phyloP scores from a whole-genome alignment of 2,329 filamentous ascomycete genomes.

The Fusarium cicatricum region DNA sequence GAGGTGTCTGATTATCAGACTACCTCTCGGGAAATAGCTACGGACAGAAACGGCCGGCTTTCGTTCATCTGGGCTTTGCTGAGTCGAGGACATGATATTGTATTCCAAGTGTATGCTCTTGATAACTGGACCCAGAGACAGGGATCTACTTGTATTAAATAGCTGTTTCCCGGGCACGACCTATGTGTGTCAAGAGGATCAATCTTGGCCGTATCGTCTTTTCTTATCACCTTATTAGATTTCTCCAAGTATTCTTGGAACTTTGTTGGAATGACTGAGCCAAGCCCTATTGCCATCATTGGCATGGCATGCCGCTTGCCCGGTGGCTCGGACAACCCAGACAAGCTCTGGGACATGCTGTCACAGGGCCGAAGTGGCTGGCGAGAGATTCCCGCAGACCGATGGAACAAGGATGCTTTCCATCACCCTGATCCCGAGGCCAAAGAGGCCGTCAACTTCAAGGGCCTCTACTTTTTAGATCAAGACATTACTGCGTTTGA shows the following conservation, averaged over 20 bases:
- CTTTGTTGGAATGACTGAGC: conserved; percentile 13
- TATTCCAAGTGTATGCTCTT: no score
- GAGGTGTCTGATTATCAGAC: no score
- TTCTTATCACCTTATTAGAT: conserved; percentile 1
- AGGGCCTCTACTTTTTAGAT: conserved; percentile 19
- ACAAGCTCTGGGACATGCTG: conserved; percentile 43
- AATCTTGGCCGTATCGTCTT: neutral
- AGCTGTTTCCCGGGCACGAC: neutral
- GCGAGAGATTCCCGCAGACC: conserved; percentile 33
- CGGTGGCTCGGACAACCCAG: conserved; percentile 36
- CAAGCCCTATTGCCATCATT: conserved; percentile 41
- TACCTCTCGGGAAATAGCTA: no score
- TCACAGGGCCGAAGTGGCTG: conserved; percentile 28
- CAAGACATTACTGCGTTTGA: conserved; percentile 33
- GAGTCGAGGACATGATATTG: no score
- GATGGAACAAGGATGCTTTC: conserved; percentile 38
- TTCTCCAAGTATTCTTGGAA: no score
- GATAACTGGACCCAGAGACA: neutral
- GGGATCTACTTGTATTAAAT: conserved; percentile 14
- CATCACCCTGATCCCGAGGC: conserved; percentile 34
- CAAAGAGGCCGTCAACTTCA: conserved; percentile 28
- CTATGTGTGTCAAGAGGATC: no score
- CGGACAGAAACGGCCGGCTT: neutral
- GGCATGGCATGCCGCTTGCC: conserved; percentile 44
- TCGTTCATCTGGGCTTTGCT: no score